Evolutionary conservation across 2,329 filamentous ascomycete genomes (phyloP), one percentile per base, ranked within the genome.

Genomic region (Escovopsis sp.): DNA sequence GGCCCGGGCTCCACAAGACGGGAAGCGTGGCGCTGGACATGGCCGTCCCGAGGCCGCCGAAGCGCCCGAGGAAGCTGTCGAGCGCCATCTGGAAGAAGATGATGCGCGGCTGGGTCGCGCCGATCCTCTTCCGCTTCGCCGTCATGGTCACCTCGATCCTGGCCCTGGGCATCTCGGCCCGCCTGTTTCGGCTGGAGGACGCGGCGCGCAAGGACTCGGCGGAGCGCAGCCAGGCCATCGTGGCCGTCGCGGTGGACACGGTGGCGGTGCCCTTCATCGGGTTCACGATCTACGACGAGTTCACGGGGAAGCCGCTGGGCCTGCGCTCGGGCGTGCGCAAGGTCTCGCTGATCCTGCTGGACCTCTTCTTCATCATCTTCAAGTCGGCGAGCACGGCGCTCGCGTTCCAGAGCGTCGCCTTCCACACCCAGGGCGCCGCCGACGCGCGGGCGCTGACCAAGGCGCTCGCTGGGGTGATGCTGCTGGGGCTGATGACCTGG

Each of bases 201-300:
- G 56, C 46, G 46, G 60, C 49, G 39, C 55, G 50, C 54, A 61
- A 46, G 17, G 49, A 50, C 11, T 53, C 51, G 21, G 58, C 65
- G 2, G 76, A 84, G 52, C 75, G 72, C 21, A 74, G 79, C 27
- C 92, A 90, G 35, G 81, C 85, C 7, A 72, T 86, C 39, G 86
- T 96, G 61, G 88, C 88, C 21, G 79, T 96, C 36, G 73, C 84
- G 26, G 82, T 98, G 27, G 88, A 96, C 56, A 76, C 79, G 6
- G 70, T 96, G 12, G 88, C 90, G 3, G 70, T 96, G 39, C 75
- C 88, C 3, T 98, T 96, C 58, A 79, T 92, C 37, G 62, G 82
- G 33, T 96, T 94, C 60, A 90, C 96, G 61, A 92, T 87, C 17
- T 93, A 79, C 61, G 90, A 98, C 52, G 90, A 98, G 60, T 96